Conservation (phyloP, 2,329 filamentous ascomycete genomes). For the Beauveria sp. region DNA sequence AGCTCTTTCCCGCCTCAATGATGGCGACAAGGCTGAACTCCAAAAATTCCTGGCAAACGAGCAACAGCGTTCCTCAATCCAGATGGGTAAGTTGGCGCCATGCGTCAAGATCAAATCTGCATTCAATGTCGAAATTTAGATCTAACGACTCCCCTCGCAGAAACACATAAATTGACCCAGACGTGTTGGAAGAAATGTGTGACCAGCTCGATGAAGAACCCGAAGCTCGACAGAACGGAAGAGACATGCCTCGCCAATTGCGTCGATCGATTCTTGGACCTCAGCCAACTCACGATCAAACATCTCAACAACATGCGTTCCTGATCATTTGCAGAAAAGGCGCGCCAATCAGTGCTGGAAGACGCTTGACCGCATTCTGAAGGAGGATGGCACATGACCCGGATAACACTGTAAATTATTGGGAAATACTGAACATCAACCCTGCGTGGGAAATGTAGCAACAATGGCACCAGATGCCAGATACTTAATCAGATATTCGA, state of each 20-base stretch:
- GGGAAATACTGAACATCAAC: neutral
- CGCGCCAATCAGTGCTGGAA: neutral
- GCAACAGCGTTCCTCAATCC: conserved; percentile 68
- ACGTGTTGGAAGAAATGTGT: conserved; percentile 96
- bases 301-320: conserved; percentile 61
- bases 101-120: neutral
- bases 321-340: neutral
- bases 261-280: conserved; percentile 87
- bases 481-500: neutral
- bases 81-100: conserved; percentile 45
- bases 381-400: too few species aligned
- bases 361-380: neutral
- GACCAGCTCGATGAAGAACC: conserved; percentile 61
- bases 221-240: conserved; percentile 68
- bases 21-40: conserved; percentile 78
- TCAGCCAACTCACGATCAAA: conserved; percentile 76
- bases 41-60: conserved; percentile 80
- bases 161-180: conserved; percentile 52
- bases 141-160: conserved; percentile 24
- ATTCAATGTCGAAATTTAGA: neutral
- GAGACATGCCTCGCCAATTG: conserved; percentile 85
- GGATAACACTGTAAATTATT: neutral
- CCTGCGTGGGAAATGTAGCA: neutral
- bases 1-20: conserved; percentile 66
- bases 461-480: neutral